Evolutionary conservation across 169 alveolate species (phyloP), one percentile per base, ranked within the genome.

Genomic region (Babesia ovata): DNA sequence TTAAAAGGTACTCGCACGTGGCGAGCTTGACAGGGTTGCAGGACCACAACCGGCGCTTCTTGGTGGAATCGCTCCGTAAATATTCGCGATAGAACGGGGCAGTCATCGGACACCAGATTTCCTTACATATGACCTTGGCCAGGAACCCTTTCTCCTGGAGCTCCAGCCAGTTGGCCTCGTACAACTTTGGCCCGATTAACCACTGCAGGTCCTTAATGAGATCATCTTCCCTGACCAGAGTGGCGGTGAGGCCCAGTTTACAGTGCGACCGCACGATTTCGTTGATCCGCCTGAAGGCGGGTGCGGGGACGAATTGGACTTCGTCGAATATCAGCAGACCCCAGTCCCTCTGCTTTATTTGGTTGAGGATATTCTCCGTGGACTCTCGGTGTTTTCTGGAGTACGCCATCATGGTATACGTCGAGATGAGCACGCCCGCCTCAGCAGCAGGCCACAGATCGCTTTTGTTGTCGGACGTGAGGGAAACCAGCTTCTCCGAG

Each of bases 111-210:
- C 99, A 96, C 99, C 99, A 96, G 8, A 98, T 97, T 86, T 98
- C 99, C 58, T 95, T 93, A 74, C 99, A 97, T 45, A 96, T 93
- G 28, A 97, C 99, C 84, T 96, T 94, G 24, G 99, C 99, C 63
- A 98, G 84, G 90, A 81, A 97, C 28, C 99, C 99, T 81, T 96
- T 88, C 33, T 95, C 95, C 84, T 97, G 98, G 42, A 98, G 87
- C 78, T 98, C 99, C 45, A 96, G 91, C 99, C 99, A 98, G 91
- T 98, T 98, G 29, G 99, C 99, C 90, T 98, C 99, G 90, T 98
- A 97, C 56, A 97, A 91, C 86, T 98, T 98, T 22, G 99, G 99
- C 4, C 99, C 99, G 65, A 98, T 96, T 74, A 98, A 93, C 96
- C 98, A 98, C 85, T 97, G 99, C 61, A 98, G 92, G 78, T 98